Evolutionary conservation across 208 protist genomes (phyloP), one percentile per base, ranked within the genome.

Genomic region (Trypanosoma congolense): DNA sequence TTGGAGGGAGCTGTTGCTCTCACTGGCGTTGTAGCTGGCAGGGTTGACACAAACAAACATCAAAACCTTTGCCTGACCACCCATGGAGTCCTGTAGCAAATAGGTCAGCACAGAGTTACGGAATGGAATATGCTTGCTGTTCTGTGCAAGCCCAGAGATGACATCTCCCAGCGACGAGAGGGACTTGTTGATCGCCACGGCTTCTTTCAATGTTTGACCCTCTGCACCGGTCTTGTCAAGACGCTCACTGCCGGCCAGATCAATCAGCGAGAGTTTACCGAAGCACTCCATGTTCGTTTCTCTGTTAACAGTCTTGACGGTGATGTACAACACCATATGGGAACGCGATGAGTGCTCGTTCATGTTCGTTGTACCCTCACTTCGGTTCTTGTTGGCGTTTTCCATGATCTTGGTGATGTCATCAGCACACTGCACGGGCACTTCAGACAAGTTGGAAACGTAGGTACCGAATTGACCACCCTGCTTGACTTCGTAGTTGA

Each of bases 11-110:
- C 85, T 93, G 40, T 64, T 51, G 3, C 87, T 87, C 69, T 97
- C 93, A 57, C 76, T 90, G 33, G 66, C 60, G 70, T 97, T 97
- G 82, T 96, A 96, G 65, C 86, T 90, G 4, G 93, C 88, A 12
- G 95, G 95, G 33, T 85, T 95, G 29, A 96, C 87, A 58, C 94
- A 97, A 22, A 90, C 90, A 61, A 97, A 98, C 91, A 98, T 95
- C 33, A 98, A 80, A 47, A 96, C 93, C 67, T 97, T 97, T 3
- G 93, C 88, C 62, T 96, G 90, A 1, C 93, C 93, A n/a, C 84
- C 82, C 75, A 94, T 94, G 10, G 88, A 95, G 61, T 93, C 85
- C 57, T 93, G 81, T 19, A 98, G 73, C 24, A 97, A 75, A 46
- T 87, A 95, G 3, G 92, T 97, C 24, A 97, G 72, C 2, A 76